These are phyloP conservation scores for Malassezia pachydermatis DNA, from an alignment of 1,284 basidiomycete species.

Conservation along the genomic window DNA sequence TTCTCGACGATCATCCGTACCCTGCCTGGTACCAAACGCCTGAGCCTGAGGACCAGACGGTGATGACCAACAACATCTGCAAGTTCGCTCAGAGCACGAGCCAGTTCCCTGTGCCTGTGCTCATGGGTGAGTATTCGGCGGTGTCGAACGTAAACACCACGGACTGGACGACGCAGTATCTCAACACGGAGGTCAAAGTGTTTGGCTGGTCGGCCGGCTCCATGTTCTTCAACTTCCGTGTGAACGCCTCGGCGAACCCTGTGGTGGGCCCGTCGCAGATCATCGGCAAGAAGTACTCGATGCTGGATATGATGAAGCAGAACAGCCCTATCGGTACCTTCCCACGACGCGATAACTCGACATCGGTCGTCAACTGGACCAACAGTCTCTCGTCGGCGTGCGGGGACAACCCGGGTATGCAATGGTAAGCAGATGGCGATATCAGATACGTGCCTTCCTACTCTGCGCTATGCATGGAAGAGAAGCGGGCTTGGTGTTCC, in stretches of 20 bases:
- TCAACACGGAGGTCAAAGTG: conserved; percentile 34
- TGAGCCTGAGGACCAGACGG: conserved; percentile 10
- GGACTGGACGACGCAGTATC: conserved; percentile 18
- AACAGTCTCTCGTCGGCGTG: conserved; percentile 1
- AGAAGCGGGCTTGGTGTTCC: too few species aligned
- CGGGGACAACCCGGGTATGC: neutral
- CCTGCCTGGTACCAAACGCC: conserved; percentile 36
- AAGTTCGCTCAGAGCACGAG: conserved; percentile 19
- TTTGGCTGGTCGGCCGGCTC: conserved; percentile 42
- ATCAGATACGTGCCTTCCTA: too few species aligned
- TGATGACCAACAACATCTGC: conserved; percentile 29
- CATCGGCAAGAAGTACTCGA: conserved; percentile 27
- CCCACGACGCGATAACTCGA: conserved; percentile 4
- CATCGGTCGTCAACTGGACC: conserved; percentile 9
- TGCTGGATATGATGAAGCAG: conserved; percentile 21
- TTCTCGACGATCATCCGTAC: conserved; percentile 43
- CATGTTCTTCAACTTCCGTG: conserved; percentile 43
- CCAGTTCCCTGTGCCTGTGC: conserved; percentile 26
- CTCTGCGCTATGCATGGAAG: too few species aligned
- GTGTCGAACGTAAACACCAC: conserved; percentile 23
- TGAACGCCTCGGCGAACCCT: conserved; percentile 20
- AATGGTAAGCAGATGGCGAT: neutral
- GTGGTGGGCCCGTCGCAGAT: conserved; percentile 16
- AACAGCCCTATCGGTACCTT: conserved; percentile 3
- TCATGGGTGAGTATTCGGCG: conserved; percentile 37